phyloP scores from a whole-genome alignment of 495 filamentous ascomycete genomes.

The Xanthoparmelia taractica region DNA sequence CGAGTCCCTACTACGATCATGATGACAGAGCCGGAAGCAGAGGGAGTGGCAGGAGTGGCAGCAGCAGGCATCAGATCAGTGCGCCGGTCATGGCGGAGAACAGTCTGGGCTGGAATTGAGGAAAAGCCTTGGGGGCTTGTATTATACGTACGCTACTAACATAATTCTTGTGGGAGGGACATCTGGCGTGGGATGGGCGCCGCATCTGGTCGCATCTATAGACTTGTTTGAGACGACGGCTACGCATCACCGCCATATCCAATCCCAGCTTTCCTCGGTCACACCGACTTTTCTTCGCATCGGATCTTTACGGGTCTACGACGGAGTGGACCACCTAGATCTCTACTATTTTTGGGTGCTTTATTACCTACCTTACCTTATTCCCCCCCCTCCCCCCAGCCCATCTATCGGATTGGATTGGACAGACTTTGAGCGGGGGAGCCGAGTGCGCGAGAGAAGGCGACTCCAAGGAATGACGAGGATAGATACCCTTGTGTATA shows the following conservation, averaged over 20 bases:
- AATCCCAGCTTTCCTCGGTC: background rate
- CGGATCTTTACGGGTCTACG: background rate
- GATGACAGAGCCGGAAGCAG: constrained; percentile 38
- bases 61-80: constrained; percentile 65
- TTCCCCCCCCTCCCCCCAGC: no score
- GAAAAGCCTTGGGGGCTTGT: constrained; percentile 9
- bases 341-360: background rate
- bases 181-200: background rate
- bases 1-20: constrained; percentile 23
- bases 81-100: constrained; percentile 95
- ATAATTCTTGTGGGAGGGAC: constrained; percentile 2
- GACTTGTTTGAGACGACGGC: background rate
- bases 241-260: background rate
- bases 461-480: background rate
- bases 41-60: constrained; percentile 62
- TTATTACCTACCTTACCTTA: constrained; percentile 4
- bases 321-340: background rate
- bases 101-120: constrained; percentile 94
- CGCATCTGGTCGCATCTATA: constrained; percentile 2
- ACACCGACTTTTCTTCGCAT: constrained; percentile 1
- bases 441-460: background rate
- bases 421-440: constrained; percentile 4
- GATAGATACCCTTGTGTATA: constrained; percentile 18
- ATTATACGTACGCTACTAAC: constrained; percentile 11
- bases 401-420: constrained; percentile 8